These are phyloP conservation scores for Thymus mandschuricus DNA, from an alignment of 257 asterid species.

Conservation along the genomic window DNA sequence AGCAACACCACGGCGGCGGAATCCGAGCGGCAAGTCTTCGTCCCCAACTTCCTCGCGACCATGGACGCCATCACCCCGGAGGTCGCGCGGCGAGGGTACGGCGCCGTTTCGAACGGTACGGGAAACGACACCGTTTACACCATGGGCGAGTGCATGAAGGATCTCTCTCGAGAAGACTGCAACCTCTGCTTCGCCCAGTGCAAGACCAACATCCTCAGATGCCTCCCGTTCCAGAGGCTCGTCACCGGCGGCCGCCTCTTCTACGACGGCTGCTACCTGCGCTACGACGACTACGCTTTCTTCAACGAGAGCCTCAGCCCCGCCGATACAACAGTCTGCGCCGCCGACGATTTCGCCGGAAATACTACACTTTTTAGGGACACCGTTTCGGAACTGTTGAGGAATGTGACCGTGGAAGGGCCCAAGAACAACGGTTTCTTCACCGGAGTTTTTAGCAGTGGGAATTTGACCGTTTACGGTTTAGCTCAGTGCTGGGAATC, in stretches of 20 bases:
- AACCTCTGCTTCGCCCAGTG: constrained; percentile 64
- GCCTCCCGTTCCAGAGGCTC: constrained; percentile 58
- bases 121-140: constrained; percentile 62
- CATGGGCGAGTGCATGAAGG: constrained; percentile 69
- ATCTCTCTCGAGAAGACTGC: constrained; percentile 62
- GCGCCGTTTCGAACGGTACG: constrained; percentile 48
- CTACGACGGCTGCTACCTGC: constrained; percentile 65
- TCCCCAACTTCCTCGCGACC: constrained; percentile 52
- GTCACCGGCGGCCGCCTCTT: constrained; percentile 52
- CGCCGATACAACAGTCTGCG: constrained; percentile 54
- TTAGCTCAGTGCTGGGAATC: constrained; percentile 82
- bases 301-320: constrained; percentile 59
- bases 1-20: constrained; percentile 46
- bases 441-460: constrained; percentile 42
- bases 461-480: constrained; percentile 66
- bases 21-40: constrained; percentile 47
- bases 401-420: constrained; percentile 48
- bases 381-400: constrained; percentile 47
- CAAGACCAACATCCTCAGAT: constrained; percentile 51
- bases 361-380: constrained; percentile 45
- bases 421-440: constrained; percentile 59
- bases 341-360: constrained; percentile 50
- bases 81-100: constrained; percentile 40
- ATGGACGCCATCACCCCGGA: constrained; percentile 51
- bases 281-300: constrained; percentile 64